Conservation (phyloP, 768 basidiomycete species). For the Russula vinacea region DNA sequence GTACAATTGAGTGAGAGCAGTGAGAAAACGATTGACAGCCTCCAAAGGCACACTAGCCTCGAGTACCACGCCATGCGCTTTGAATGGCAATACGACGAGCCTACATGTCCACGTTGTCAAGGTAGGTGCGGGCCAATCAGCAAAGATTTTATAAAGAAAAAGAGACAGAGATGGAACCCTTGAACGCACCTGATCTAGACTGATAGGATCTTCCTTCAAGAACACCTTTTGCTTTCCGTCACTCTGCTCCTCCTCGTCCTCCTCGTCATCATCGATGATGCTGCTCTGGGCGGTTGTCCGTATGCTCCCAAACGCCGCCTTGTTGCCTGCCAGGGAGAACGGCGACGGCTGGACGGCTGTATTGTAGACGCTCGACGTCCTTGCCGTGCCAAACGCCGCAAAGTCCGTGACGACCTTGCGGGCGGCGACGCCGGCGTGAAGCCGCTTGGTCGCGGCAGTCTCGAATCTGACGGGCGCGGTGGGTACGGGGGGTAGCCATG, state of each 20-base stretch:
- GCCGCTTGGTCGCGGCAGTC: constrained; percentile 41
- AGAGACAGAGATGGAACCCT: background rate
- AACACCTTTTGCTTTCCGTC: constrained; percentile 66
- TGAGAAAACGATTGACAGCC: constrained; percentile 19
- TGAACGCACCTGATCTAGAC: constrained; percentile 78
- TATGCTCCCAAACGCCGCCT: constrained; percentile 82
- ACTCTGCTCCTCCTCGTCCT: constrained; percentile 61
- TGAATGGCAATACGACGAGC: constrained; percentile 85
- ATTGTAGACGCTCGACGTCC: constrained; percentile 74
- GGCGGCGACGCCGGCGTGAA: constrained; percentile 35
- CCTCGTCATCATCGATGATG: constrained; percentile 68
- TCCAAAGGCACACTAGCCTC: constrained; percentile 40
- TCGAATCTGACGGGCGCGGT: constrained; percentile 41
- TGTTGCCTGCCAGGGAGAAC: constrained; percentile 72
- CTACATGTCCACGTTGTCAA: constrained; percentile 37
- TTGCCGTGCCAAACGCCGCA: constrained; percentile 76
- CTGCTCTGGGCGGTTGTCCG: constrained; percentile 41
- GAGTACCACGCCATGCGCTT: constrained; percentile 78
- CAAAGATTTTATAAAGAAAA: background rate
- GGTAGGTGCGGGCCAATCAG: background rate
- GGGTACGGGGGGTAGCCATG: constrained; percentile 52
- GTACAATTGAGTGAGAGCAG: constrained; percentile 17
- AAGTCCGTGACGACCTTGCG: constrained; percentile 89
- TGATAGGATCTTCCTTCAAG: constrained; percentile 79
- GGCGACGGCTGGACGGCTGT: constrained; percentile 81